phyloP scores from a whole-genome alignment of 2,329 filamentous ascomycete genomes.

The Paecilomyces fulvus region DNA sequence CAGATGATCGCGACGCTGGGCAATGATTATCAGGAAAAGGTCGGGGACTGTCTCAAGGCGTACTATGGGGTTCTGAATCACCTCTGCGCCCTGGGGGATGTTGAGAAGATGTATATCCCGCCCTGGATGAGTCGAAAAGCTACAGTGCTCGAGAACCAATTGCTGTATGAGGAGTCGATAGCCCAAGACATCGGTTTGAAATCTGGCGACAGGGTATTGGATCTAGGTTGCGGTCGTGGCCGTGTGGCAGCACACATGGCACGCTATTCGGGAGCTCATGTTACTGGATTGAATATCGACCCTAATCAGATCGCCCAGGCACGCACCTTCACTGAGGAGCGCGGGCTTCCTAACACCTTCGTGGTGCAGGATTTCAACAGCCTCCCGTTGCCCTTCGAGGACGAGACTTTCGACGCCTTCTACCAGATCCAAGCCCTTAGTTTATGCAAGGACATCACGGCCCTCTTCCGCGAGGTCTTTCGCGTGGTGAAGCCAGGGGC shows the following conservation, averaged over 20 bases:
- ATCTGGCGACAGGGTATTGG: conserved; percentile 40
- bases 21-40: conserved; percentile 41
- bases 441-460: conserved; percentile 42
- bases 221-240: conserved; percentile 47
- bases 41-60: conserved; percentile 43
- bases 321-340: conserved; percentile 35
- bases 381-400: conserved; percentile 44
- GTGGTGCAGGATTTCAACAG: conserved; percentile 45
- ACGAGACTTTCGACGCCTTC: conserved; percentile 44
- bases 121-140: conserved; percentile 45
- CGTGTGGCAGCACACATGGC: conserved; percentile 48
- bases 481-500: conserved; percentile 45
- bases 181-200: conserved; percentile 40
- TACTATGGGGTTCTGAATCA: conserved; percentile 50
- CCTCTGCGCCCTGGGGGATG: conserved; percentile 46
- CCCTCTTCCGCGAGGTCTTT: conserved; percentile 42
- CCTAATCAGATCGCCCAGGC: conserved; percentile 45
- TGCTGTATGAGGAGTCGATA: conserved; percentile 46
- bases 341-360: conserved; percentile 41
- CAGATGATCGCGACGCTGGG: conserved; percentile 43
- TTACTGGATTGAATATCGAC: conserved; percentile 49
- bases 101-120: conserved; percentile 53
- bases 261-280: conserved; percentile 38
- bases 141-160: conserved; percentile 44
- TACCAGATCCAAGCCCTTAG: conserved; percentile 52